Base-by-base conservation (phyloP, 2,329 filamentous ascomycete genomes). In the Clarireedia hainanense region DNA sequence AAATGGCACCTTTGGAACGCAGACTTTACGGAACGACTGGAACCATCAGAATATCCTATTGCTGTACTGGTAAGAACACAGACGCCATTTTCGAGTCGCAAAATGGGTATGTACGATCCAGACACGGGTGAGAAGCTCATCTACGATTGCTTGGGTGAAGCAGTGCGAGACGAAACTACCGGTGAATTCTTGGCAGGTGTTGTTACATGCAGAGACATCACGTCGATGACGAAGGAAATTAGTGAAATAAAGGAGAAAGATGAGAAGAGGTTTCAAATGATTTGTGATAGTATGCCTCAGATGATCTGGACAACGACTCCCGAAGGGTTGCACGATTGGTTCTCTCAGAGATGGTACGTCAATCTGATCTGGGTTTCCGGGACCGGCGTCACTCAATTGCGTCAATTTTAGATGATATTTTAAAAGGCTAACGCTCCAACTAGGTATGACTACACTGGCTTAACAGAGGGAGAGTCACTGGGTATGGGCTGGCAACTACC, bases 131-230 rank as follows among this genome's bases (percentile, higher is more conserved):
- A 76, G 46, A 79, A 73, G 40, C 70, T 83, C 0, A 73, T 86
- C 0, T 88, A 78, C 56, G 88, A 91, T 57, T 75, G 82, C 3
- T 74, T 81, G 5, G 88, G 87, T 2, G 84, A 90, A 65, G 78
- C 81, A 1, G 80, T 91, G 7, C 72, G 76, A 14, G 86, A 91
- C 63, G 79, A 85, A 15, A 74, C 75, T 15, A 86, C 82, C 0
- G 84, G 84, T 6, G 86, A 90, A 53, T 88, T 90, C 57, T 69
- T 91, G 7, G 88, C 86, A 1, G 88, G 85, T 0, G 78, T 91
- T 2, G 78, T 90, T 9, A 57, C 55, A 14, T 53, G 43, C 26
- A 52, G 85, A 52, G 87, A 92, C 62, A 80, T 91, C 4, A 91
- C 88, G 0, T 75, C 75, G 20, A 84, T 89, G 68, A 81, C 81